Evolutionary conservation across 2,329 filamentous ascomycete genomes (phyloP), one percentile per base, ranked within the genome.

Genomic region (Colletotrichum magnum): DNA sequence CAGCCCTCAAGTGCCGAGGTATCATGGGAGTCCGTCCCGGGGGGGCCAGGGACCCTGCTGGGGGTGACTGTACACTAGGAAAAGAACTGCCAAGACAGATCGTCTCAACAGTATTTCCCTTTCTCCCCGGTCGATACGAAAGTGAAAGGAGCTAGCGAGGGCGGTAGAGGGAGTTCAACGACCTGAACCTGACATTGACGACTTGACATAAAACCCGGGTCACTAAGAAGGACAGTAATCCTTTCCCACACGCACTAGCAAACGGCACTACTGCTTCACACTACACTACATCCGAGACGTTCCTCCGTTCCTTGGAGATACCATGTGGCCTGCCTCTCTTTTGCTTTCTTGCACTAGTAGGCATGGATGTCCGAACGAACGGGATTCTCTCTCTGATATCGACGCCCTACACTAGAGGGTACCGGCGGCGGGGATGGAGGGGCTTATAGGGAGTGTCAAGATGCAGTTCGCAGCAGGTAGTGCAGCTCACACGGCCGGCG

Each of bases 271-370:
- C 62, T 51, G 61, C 66, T 59, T 57, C 62, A 43, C 21, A 60
- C 53, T 64, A 50, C 54, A 56, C 48, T 56, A 45, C 56, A 66
- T 69, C 54, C 62, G 62, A 58, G 50, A 66, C 66, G 39, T n/a
- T 28, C 18, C 41, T 59, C 47, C 60, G 61, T 56, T 50, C 52
- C 56, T 26, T 18, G 36, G 24, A 54, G 18, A 36, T 6, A 24
- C 26, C n/a, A 57, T 39, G 32, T 36, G 5, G 32, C 32, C 32
- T 10, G 2, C 3, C 21, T 24, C 21, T 24, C 21, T 24, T 24
- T 24, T 24, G 21, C 21, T 24, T 24, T 24, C 21, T 24, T 4
- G 21, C 21, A 24, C 21, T 24, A 24, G 21, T 24, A 36, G 32
- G 32, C 10, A 36, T 36, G 32, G 2, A 36, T 47, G 45, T 12